Evolutionary conservation across 2,329 filamentous ascomycete genomes (phyloP), one percentile per base, ranked within the genome.

Genomic region (Alternaria tenuissima): DNA sequence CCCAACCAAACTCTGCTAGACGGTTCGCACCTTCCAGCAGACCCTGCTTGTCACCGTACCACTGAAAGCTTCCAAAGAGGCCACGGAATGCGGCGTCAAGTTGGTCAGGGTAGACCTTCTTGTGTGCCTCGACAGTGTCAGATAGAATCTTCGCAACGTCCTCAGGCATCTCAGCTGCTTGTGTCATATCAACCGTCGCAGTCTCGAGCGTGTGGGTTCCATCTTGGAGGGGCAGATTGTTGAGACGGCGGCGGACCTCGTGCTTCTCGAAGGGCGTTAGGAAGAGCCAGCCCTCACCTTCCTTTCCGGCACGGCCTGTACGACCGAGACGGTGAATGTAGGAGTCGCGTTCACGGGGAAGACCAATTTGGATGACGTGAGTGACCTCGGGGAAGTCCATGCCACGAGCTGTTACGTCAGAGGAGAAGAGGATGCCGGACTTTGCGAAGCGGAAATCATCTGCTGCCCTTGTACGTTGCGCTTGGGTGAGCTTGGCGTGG

Each of bases 401-500:
- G 30, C 83, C 83, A 41, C 83, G 76, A 11, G 83, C 82, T 9
- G 83, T 84, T 41, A 85, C 83, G 63, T 85, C 83, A 1, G 82
- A 82, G 2, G 81, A 82, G 57, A 85, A 76, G 24, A 85, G 74
- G 18, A 84, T 83, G 28, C 84, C 92, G 32, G 84, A 85, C 28
- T 80, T 74, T n/a, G 87, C 80, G 14, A 71, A 73, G 46, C 91
- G 89, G 87, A 97, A 99, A 26, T 69, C 74, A 0, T 94, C 87
- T 1, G 94, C 89, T 36, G 87, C 87, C 47, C 78, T 81, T 2
- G 92, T 95, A 52, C 95, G 89, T 70, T 85, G 81, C 0, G 20
- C 49, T 76, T 99, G 95, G 3, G 81, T 83, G 44, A 97, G 86
- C 70, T 89, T 89, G 16, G 92, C 90, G 79, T 98, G 94, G 60